A percentile compares a stretch with the other conserved stretches of the same genome.
phyloP scores from a whole-genome alignment of 768 basidiomycete species.

The Nidularia pulvinata region DNA sequence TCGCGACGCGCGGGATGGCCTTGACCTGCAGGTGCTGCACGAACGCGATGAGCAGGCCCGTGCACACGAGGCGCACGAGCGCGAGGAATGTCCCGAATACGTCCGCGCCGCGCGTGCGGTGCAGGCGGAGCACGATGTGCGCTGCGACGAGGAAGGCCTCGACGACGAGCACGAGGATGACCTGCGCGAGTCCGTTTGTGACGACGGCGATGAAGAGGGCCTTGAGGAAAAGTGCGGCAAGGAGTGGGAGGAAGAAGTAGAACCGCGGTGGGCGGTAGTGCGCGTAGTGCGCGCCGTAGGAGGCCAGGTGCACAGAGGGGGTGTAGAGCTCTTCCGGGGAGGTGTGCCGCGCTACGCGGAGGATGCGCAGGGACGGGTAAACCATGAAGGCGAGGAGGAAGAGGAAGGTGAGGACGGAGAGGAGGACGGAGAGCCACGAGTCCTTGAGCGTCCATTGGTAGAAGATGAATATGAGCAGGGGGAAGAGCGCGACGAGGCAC shows the following conservation, averaged over 20 bases:
- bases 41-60: conserved; percentile 78
- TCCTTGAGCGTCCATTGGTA: conserved; percentile 93
- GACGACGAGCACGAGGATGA: conserved; percentile 63
- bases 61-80: conserved; percentile 66
- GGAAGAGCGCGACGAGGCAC: conserved; percentile 69
- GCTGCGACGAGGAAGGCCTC: conserved; percentile 61
- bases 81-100: conserved; percentile 68
- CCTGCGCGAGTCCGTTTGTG: conserved; percentile 61
- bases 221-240: conserved; percentile 61
- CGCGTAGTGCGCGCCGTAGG: conserved; percentile 61
- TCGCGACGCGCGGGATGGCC: conserved; percentile 79
- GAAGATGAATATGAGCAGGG: conserved; percentile 76
- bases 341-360: conserved; percentile 38
- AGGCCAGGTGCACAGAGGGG: conserved; percentile 28
- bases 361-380: conserved; percentile 45
- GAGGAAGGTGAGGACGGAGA: conserved; percentile 73
- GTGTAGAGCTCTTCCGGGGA: conserved; percentile 25
- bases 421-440: conserved; percentile 82
- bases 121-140: conserved; percentile 58
- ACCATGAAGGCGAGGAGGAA: conserved; percentile 45
- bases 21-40: conserved; percentile 59
- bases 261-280: conserved; percentile 68
- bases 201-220: conserved; percentile 74
- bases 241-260: conserved; percentile 61
- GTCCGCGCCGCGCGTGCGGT: conserved; percentile 68